phyloP scores from a whole-genome alignment of 441 rosid genomes.

The Croton setiger region DNA sequence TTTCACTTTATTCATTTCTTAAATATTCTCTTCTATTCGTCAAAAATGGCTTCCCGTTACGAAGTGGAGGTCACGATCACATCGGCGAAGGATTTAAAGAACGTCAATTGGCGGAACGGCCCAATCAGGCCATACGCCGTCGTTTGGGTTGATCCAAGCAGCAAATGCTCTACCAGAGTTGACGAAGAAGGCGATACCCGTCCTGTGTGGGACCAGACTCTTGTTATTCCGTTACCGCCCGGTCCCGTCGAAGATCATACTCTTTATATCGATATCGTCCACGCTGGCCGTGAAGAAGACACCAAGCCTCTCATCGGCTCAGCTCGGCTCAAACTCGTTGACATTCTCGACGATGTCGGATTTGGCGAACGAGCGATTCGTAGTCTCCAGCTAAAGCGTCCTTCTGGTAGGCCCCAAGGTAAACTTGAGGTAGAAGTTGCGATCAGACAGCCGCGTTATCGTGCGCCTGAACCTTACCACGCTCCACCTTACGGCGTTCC shows the following conservation, averaged over 20 bases:
- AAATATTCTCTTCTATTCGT: neutral
- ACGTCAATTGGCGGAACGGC: constrained; percentile 92
- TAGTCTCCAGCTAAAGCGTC: constrained; percentile 63
- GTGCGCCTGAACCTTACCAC: constrained; percentile 32
- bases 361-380: constrained; percentile 33
- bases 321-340: constrained; percentile 50
- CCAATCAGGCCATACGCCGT: constrained; percentile 63
- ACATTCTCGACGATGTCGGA: constrained; percentile 58
- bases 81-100: constrained; percentile 72
- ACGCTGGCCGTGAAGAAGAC: constrained; percentile 60
- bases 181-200: constrained; percentile 65
- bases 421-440: constrained; percentile 54
- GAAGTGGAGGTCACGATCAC: constrained; percentile 56
- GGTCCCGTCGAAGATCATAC: constrained; percentile 39
- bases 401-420: constrained; percentile 89
- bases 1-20: neutral
- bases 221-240: constrained; percentile 44
- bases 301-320: constrained; percentile 84
- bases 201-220: constrained; percentile 61
- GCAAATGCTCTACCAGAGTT: constrained; percentile 54
- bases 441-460: constrained; percentile 38
- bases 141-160: constrained; percentile 61
- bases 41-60: constrained; percentile 33
- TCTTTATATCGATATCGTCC: constrained; percentile 63
- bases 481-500: constrained; percentile 42